These are phyloP conservation scores for Gracilariopsis chorda DNA, from an alignment of 23 red algal genomes.

Conservation along the genomic window DNA sequence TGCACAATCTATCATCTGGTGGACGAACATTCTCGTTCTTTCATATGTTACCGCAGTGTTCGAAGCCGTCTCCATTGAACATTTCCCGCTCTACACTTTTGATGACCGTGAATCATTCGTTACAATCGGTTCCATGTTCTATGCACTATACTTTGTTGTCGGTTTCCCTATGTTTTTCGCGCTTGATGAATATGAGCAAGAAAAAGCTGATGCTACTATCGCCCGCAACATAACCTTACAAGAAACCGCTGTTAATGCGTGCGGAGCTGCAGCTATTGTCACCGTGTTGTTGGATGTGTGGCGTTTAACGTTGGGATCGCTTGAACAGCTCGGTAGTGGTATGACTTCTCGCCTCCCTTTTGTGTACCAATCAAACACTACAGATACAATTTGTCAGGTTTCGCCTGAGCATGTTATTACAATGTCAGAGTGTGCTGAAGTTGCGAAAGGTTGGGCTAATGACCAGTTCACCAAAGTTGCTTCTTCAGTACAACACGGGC, in stretches of 20 bases:
- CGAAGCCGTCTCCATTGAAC: slow-evolving; percentile 91
- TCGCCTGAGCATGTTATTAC: too few species aligned
- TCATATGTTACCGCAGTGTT: slow-evolving; percentile 81
- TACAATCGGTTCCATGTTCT: slow-evolving; percentile 76
- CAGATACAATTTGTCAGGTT: too few species aligned
- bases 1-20: background rate
- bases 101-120: slow-evolving; percentile 44
- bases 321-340: background rate
- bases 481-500: too few species aligned
- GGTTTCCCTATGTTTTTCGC: slow-evolving; percentile 90
- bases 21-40: slow-evolving; percentile 39
- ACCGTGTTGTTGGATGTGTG: slow-evolving; percentile 94
- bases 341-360: slow-evolving; percentile 7
- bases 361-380: slow-evolving; percentile 18
- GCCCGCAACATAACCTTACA: background rate
- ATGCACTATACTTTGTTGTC: slow-evolving; percentile 95
- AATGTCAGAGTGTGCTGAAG: background rate
- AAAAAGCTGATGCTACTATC: background rate
- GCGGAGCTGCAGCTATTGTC: slow-evolving; percentile 83
- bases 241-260: slow-evolving; percentile 45
- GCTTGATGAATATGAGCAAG: slow-evolving; percentile 62
- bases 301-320: slow-evolving; percentile 78
- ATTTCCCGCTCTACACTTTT: slow-evolving; percentile 89
- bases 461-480: too few species aligned
- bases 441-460: background rate